phyloP scores from a whole-genome alignment of 305 asterid genomes.

The Fraxinus baroniana region DNA sequence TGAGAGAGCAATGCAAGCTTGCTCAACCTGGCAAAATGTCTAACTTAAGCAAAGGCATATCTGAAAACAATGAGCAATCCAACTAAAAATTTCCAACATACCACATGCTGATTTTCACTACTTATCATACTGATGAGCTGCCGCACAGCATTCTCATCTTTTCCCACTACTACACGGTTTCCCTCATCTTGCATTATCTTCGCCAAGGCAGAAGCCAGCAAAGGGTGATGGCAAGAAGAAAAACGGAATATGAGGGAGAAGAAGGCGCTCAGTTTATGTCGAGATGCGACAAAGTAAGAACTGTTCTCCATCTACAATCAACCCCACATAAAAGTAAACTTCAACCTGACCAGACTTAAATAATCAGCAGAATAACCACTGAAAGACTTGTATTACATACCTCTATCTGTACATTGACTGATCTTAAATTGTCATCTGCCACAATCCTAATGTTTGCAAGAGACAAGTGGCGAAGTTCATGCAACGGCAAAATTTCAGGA shows the following conservation, averaged over 20 bases:
- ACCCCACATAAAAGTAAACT: slow-evolving; percentile 24
- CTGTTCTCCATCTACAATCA: slow-evolving; percentile 88
- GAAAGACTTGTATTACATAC: slow-evolving; percentile 41
- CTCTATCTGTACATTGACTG: slow-evolving; percentile 95
- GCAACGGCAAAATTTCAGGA: slow-evolving; percentile 90
- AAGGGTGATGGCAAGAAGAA: slow-evolving; percentile 99
- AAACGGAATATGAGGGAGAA: slow-evolving; percentile 98
- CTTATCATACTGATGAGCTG: slow-evolving; percentile 99
- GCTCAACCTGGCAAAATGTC: slow-evolving; percentile 68
- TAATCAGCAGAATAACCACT: slow-evolving; percentile 25
- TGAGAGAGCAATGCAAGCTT: slow-evolving; percentile 96
- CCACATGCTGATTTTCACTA: slow-evolving; percentile 98
- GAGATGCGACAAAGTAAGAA: slow-evolving; percentile 92
- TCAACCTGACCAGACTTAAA: slow-evolving; percentile 26
- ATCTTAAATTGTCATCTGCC: slow-evolving; percentile 84
- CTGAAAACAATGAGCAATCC: slow-evolving; percentile 16
- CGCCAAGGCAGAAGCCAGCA: slow-evolving; percentile 97
- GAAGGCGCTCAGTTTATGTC: slow-evolving; percentile 97
- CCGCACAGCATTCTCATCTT: slow-evolving; percentile 95
- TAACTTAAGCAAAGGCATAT: slow-evolving; percentile 24
- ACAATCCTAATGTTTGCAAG: slow-evolving; percentile 95
- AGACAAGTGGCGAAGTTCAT: slow-evolving; percentile 90
- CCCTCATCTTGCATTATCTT: slow-evolving; percentile 96
- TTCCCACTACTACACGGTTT: slow-evolving; percentile 91
- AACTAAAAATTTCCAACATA: slow-evolving; percentile 38